Evolutionary conservation across 768 basidiomycete genomes (phyloP), one percentile per base, ranked within the genome.

Genomic region (Lactarius psammicola): DNA sequence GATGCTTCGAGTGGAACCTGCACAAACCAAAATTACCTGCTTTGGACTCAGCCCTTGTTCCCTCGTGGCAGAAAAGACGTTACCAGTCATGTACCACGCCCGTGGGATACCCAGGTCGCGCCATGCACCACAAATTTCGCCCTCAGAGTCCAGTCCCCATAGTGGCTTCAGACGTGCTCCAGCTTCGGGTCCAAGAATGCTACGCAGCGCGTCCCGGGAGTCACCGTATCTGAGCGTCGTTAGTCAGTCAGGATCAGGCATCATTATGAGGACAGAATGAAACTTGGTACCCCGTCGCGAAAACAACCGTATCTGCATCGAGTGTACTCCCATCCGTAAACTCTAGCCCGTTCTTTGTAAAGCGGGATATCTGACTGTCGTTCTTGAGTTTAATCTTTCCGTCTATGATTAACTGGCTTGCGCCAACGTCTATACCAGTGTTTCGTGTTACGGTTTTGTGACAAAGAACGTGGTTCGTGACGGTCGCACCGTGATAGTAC

Each of bases 131-230:
- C 80, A 76, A 28, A 86, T 70, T 71, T 90, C 87, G 2, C 87
- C 86, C 75, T 92, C 86, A 44, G 77, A 75, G 72, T 88, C 81
- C 63, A 90, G 70, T 40, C 88, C 84, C 89, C 88, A 85, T 17
- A 88, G 74, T n/a, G 80, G 77, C 61, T 81, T 79, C 65, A 87
- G 76, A 71, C 78, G 76, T 44, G 76, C 68, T 1, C 75, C 78
- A 9, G 84, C 72, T 23, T 81, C 79, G 4, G 80, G 74, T 0
- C 83, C 85, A 59, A 83, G 81, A 6, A 88, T 73, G 26, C 75
- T 71, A 61, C 73, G 73, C 38, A 85, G 71, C 6, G 79, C 75
- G 17, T 75, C 73, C 23, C 74, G 75, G 6, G 80, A 69, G 68
- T 84, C 79, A 9, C 81, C 82, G 63, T 81, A 80, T 0, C 84